A percentile compares a stretch with the other conserved stretches of the same genome.
phyloP scores from a whole-genome alignment of 495 filamentous ascomycete genomes.

The Neurospora sublineolata region DNA sequence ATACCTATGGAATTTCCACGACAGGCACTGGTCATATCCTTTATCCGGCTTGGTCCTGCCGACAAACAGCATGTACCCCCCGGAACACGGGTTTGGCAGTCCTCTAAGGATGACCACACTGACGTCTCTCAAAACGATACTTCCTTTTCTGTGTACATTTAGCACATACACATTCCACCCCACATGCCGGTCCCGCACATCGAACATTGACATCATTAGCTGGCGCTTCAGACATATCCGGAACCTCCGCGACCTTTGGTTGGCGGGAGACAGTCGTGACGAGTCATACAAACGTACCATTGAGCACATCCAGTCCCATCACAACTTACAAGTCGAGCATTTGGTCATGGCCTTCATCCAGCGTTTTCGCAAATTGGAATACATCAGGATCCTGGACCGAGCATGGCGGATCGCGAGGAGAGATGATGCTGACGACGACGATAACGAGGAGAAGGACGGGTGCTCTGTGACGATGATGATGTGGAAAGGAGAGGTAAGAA shows the following conservation, averaged over 20 bases:
- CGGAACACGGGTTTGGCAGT: background rate
- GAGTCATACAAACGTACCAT: background rate
- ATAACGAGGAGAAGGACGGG: background rate
- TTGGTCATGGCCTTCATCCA: background rate
- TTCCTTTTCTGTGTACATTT: background rate
- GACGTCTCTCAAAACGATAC: background rate
- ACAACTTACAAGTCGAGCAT: background rate
- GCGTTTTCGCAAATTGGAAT: background rate
- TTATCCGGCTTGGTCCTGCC: background rate
- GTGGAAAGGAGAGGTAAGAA: background rate
- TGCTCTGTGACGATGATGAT: background rate
- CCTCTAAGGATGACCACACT: background rate
- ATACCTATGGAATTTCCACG: background rate
- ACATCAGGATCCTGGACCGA: background rate
- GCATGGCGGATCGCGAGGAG: background rate
- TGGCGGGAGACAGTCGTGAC: background rate
- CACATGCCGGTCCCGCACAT: background rate
- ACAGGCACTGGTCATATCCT: background rate
- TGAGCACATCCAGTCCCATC: background rate
- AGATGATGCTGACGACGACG: background rate
- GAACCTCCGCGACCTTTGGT: background rate
- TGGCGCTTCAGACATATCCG: background rate
- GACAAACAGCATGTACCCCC: background rate
- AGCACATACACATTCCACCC: no score
- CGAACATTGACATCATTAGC: background rate